Percentiles rank a stretch among this genome's conserved stretches.
These are phyloP conservation scores for Citrus hindsii DNA, from an alignment of 345 rosid genomes.

Conservation along the genomic window DNA sequence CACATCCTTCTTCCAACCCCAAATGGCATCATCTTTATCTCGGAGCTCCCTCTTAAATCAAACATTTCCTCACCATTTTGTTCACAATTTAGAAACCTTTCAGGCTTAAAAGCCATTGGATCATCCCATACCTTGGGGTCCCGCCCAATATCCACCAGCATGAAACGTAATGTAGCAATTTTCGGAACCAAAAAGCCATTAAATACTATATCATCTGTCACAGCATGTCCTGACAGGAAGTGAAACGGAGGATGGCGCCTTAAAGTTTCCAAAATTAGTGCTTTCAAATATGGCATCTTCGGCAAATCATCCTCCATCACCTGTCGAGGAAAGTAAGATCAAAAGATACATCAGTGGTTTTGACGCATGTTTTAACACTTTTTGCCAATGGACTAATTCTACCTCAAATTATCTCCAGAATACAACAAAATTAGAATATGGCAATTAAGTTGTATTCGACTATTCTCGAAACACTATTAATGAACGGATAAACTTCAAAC, in stretches of 20 bases:
- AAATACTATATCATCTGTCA: background rate
- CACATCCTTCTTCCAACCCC: slow-evolving; percentile 16
- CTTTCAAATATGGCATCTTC: slow-evolving; percentile 8
- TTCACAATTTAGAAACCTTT: background rate
- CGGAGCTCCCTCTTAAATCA: slow-evolving; percentile 2
- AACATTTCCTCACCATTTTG: background rate
- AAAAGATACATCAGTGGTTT: too few species aligned
- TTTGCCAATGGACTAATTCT: too few species aligned
- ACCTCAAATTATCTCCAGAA: too few species aligned
- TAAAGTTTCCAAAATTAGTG: background rate
- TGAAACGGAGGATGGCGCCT: slow-evolving; percentile 9
- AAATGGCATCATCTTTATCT: slow-evolving; percentile 14
- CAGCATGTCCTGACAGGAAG: background rate
- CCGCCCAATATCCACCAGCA: background rate
- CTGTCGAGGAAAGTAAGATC: too few species aligned
- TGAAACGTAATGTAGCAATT: background rate
- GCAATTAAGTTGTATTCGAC: too few species aligned
- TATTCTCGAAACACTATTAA: too few species aligned
- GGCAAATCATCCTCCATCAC: background rate
- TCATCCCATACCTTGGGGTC: background rate
- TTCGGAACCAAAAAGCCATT: background rate
- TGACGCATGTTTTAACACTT: too few species aligned
- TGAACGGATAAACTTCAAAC: too few species aligned
- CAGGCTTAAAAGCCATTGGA: slow-evolving; percentile 7
- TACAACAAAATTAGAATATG: too few species aligned